Evolutionary conservation across 2,329 filamentous ascomycete species (phyloP), one percentile per base, ranked within the genome.

Genomic region (Lachnellula willkommii): DNA sequence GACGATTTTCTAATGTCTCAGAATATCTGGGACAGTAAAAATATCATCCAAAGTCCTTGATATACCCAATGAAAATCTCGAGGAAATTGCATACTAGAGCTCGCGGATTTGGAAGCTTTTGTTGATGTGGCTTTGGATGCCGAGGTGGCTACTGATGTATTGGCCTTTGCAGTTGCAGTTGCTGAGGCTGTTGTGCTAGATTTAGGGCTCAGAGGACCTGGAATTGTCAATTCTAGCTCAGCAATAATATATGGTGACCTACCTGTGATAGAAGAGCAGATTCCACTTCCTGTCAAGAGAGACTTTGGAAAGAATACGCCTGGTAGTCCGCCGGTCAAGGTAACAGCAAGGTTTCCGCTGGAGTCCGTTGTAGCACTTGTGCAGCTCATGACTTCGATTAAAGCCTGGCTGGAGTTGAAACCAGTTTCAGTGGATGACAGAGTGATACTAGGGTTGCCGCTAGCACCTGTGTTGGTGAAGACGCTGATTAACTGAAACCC

Each of bases 311-410:
- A 77, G 48, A 75, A 69, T 2, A 79, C 71, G 52, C 71, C 66
- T 0, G 79, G 76, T 50, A 74, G 55, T 0, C 78, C 78, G 2
- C 66, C 60, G 1, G 61, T 66, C 65, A 80, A 75, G 4, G 69
- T 65, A 1, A 80, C 72, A 1, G 65, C 63, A n/a, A 82, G 59
- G 46, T 70, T 70, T 0, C 77, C 79, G 35, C 63, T 71, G 2
- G 67, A 66, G 58, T 75, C 74, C 0, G 77, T 71, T 1, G 72
- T 76, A 5, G 72, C 67, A 0, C 68, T 59, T 0, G 68, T 71
- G 65, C 80, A 83, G 40, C 67, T 69, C 53, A 78, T 58, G 9
- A 78, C 66, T 53, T 80, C 77, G 12, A 72, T 63, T 0, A 77
- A 54, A 1, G 61, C 57, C 59, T 71, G 54, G 45, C 61, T 63